Percentiles rank a stretch among this genome's conserved stretches.
phyloP scores from a whole-genome alignment of 2,329 filamentous ascomycete species.

The Lecanicillium sp. region DNA sequence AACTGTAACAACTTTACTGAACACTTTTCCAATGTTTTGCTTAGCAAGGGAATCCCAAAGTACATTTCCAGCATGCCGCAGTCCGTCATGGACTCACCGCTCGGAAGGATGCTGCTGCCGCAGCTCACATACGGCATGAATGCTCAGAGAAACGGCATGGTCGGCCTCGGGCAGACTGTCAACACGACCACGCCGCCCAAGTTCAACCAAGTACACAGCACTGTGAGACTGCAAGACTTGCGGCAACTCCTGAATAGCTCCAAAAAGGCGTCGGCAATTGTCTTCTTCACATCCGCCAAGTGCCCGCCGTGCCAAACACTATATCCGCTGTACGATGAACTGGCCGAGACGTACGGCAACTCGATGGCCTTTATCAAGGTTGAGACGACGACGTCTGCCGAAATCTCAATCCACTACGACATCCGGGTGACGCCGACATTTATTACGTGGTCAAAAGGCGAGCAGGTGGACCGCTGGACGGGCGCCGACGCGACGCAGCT shows the following conservation, averaged over 20 bases:
- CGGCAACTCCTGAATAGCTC: constrained; percentile 46
- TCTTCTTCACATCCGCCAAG: constrained; percentile 89
- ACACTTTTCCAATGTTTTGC: constrained; percentile 80
- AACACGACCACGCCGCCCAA: constrained; percentile 17
- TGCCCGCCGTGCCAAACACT: constrained; percentile 79
- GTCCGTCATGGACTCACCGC: constrained; percentile 76
- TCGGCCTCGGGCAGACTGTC: constrained; percentile 42
- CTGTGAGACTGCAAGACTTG: constrained; percentile 39
- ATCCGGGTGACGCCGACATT: constrained; percentile 83
- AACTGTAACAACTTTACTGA: constrained; percentile 99
- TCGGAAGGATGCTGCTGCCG: constrained; percentile 81
- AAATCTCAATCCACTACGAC: constrained; percentile 58
- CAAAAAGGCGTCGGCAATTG: constrained; percentile 62
- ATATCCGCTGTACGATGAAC: constrained; percentile 74
- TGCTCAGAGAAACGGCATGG: constrained; percentile 44
- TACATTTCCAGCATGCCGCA: constrained; percentile 82
- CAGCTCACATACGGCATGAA: constrained; percentile 52
- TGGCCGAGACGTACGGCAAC: constrained; percentile 65
- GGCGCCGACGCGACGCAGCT: constrained; percentile 67
- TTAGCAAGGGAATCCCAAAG: constrained; percentile 81
- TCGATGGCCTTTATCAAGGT: constrained; percentile 74
- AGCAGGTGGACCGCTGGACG: constrained; percentile 73
- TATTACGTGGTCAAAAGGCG: constrained; percentile 71
- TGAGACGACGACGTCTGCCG: constrained; percentile 63
- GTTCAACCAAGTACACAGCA: constrained; percentile 47